Evolutionary conservation across 208 protist genomes (phyloP).

Genomic region (Herpetomonas samuelpessoai): DNA sequence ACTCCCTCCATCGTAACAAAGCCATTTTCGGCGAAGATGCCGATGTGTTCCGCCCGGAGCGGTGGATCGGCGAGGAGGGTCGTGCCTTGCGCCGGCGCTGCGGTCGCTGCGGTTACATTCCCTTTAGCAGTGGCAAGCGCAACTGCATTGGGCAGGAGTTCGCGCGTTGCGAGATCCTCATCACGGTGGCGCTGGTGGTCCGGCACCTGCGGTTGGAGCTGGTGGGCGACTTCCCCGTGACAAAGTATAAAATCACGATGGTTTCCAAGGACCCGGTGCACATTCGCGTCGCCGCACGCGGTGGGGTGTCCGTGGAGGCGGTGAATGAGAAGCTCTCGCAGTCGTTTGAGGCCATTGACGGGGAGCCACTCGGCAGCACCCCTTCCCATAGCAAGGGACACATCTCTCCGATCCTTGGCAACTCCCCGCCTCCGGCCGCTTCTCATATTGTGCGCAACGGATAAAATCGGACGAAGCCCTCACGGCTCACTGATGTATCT

Average conservation of each 20-base stretch:
- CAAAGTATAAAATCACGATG: slow-evolving; percentile 46
- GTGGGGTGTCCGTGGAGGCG: slow-evolving; percentile 13
- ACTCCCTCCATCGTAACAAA: slow-evolving; percentile 45
- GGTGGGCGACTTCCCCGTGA: slow-evolving; percentile 37
- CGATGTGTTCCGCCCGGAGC: slow-evolving; percentile 38
- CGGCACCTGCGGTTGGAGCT: slow-evolving; percentile 36
- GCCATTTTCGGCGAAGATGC: slow-evolving; percentile 34
- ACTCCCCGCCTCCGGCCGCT: no score
- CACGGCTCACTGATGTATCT: slow-evolving; percentile 4
- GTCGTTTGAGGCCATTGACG: slow-evolving; percentile 7
- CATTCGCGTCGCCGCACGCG: slow-evolving; percentile 20
- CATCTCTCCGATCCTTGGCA: no score
- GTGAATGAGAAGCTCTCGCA: slow-evolving; percentile 14
- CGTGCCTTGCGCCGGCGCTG: slow-evolving; percentile 30
- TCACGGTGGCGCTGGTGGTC: slow-evolving; percentile 31
- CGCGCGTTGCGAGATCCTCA: slow-evolving; percentile 38
- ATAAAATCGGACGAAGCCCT: no score
- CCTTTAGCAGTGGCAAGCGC: slow-evolving; percentile 43
- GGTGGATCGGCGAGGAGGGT: slow-evolving; percentile 45
- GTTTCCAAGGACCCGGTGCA: slow-evolving; percentile 33
- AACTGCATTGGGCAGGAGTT: slow-evolving; percentile 60
- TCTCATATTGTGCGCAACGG: no score
- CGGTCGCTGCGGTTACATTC: slow-evolving; percentile 52
- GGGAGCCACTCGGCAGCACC: neutral
- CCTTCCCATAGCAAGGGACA: no score